Percentiles rank a stretch among this genome's conserved stretches.
Conservation (phyloP, 768 basidiomycete species). For the Collybia mongolica region DNA sequence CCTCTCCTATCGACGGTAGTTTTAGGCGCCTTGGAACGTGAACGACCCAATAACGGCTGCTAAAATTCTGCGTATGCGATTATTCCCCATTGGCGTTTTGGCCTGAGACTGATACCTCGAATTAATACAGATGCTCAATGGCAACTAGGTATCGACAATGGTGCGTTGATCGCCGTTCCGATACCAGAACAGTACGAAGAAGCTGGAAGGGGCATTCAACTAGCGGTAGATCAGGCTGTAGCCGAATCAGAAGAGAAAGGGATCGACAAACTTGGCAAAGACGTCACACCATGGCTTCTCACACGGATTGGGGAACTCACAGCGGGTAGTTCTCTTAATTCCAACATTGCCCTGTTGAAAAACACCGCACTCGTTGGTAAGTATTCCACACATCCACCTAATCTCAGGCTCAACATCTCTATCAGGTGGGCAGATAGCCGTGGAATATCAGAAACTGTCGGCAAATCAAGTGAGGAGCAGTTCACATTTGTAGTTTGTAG, state of each 20-base stretch:
- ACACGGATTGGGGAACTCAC: slow-evolving; percentile 81
- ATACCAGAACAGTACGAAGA: slow-evolving; percentile 78
- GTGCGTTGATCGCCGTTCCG: slow-evolving; percentile 83
- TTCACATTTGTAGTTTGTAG: slow-evolving; percentile 5
- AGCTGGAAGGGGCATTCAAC: slow-evolving; percentile 67
- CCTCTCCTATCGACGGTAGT: neutral
- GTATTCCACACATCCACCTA: slow-evolving; percentile 16
- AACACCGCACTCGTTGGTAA: slow-evolving; percentile 85
- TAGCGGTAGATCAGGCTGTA: slow-evolving; percentile 82
- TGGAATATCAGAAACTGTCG: slow-evolving; percentile 61
- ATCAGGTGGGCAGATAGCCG: slow-evolving; percentile 76
- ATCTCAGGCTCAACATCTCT: slow-evolving; percentile 3
- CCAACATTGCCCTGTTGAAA: slow-evolving; percentile 85
- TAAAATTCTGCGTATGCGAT: slow-evolving; percentile 57
- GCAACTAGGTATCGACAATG: slow-evolving; percentile 71
- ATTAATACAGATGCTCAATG: slow-evolving; percentile 56
- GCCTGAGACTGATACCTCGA: neutral
- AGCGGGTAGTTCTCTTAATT: slow-evolving; percentile 64
- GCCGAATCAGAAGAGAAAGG: slow-evolving; percentile 81
- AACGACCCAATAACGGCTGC: slow-evolving; percentile 67
- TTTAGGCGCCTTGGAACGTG: slow-evolving; percentile 78
- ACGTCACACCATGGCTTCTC: slow-evolving; percentile 94
- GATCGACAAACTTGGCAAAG: slow-evolving; percentile 78
- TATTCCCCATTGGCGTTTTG: neutral
- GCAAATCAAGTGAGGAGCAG: slow-evolving; percentile 30